Percentiles rank a stretch among this genome's conserved stretches.
These are phyloP conservation scores for Forsythia suspensa DNA, from an alignment of 257 asterid species.

Conservation along the genomic window DNA sequence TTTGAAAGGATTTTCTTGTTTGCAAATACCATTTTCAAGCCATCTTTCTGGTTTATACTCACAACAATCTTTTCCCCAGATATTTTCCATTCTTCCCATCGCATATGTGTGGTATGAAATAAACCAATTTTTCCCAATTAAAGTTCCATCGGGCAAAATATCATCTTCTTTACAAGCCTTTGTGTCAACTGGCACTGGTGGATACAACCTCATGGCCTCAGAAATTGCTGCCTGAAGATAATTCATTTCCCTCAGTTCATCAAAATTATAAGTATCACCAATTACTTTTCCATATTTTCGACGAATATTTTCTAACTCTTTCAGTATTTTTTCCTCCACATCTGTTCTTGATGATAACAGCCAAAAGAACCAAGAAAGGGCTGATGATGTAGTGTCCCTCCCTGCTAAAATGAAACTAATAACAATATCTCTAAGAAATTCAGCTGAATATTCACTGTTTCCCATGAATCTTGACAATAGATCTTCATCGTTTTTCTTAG, in stretches of 20 bases:
- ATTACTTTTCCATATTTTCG: conserved; percentile 18
- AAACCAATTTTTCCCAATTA: conserved; percentile 64
- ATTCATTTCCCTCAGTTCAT: conserved; percentile 79
- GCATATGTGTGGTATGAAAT: conserved; percentile 57
- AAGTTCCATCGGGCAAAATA: conserved; percentile 80
- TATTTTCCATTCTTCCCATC: conserved; percentile 84
- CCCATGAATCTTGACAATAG: conserved; percentile 68
- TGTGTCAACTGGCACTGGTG: conserved; percentile 82
- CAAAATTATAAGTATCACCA: conserved; percentile 48
- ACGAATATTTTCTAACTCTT: conserved; percentile 46
- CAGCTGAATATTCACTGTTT: conserved; percentile 43
- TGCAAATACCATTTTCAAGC: conserved; percentile 73
- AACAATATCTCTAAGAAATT: conserved; percentile 71
- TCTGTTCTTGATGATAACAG: conserved; percentile 52
- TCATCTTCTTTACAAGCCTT: conserved; percentile 56
- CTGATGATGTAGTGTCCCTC: conserved; percentile 85
- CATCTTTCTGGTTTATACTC: conserved; percentile 90
- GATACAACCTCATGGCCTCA: conserved; percentile 84
- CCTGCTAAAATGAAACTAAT: conserved; percentile 92
- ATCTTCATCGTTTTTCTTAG: conserved; percentile 55
- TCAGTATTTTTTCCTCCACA: conserved; percentile 47
- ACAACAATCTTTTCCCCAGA: conserved; percentile 80
- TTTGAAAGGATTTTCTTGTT: conserved; percentile 59
- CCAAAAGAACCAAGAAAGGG: conserved; percentile 90
- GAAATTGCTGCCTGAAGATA: conserved; percentile 84